Evolutionary conservation across 768 basidiomycete genomes (phyloP), one percentile per base, ranked within the genome.

Genomic region (Mycena alexandri): DNA sequence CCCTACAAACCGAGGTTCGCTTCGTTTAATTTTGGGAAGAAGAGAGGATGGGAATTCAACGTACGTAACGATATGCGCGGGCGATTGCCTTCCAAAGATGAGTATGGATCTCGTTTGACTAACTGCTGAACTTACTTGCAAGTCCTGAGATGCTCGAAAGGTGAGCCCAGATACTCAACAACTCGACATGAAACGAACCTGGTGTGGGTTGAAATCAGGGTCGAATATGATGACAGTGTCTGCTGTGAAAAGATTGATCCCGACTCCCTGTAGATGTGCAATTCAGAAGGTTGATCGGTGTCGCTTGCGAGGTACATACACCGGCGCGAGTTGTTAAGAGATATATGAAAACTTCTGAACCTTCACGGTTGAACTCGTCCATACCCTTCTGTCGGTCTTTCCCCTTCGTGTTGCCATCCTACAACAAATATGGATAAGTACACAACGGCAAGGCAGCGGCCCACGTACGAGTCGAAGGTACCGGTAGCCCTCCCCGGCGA

Each of bases 191-290:
- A 43, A 17, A 77, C 85, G 29, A 52, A 91, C 92, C 85, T 93
- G 93, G 79, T 98, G 95, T n/a, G 97, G 97, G 74, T 99, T 99
- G 78, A 96, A 99, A 81, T 99, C 98, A 0, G 96, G 95, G 75
- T 99, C 97, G 72, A 91, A 94, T 61, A 95, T 90, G 48, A 95
- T 92, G 33, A 96, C 95, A 0, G 96, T 97, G 76, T 98, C 97
- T 21, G 97, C 96, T 10, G 90, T 93, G 68, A 81, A 86, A 34
- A 95, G 87, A 76, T 98, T 99, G 77, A 99, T 93, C 58, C 94
- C 94, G 59, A 95, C 93, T 60, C 95, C 96, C 86, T 87, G 48
- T 1, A 48, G 16, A 25, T 44, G 47, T 22, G 43, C 14, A 14
- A 13, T 13, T 59, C 9, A 65, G 66, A 50, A 66, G 36, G 24